Base-by-base conservation (phyloP, 345 rosid genomes). In the Dipteronia dyeriana region DNA sequence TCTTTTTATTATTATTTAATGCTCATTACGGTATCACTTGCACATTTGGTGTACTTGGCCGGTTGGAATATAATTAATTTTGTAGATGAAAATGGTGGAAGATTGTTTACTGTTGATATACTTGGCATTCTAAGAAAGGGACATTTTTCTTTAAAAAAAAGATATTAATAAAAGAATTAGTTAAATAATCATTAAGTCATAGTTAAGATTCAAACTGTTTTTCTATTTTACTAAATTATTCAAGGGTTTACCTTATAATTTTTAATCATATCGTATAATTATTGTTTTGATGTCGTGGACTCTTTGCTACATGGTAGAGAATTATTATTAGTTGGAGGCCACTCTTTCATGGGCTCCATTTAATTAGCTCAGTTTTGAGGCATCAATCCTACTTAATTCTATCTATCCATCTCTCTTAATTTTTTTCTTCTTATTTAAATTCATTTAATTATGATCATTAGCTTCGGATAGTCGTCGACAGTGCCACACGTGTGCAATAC, bases 41-140 rank as follows among this genome's bases (percentile, higher is more conserved):
- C 41, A 1, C 7, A 53, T 29, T 70, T 39, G 51, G 64, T 25
- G 64, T 25, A 73, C 49, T 81, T 73, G 70, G 75, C 78, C 49
- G 73, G 71, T 59, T 70, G 38, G 70, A 22, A 70, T 67, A 57
- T 71, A 66, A 34, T 34, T 41, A 41, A 70, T 39, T 70, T 51
- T 80, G 51, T 34, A 22, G 71, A 56, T 38, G 67, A 67, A 68
- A 26, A 43, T 26, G 68, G 68, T 59, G 68, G 45, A 38, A 47
- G 75, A 71, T 76, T 20, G 61, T 69, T 57, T 73, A 61, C 14
- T 54, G 71, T 62, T 74, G 75, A 63, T 63, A 63, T 63, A 62
- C 49, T 65, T 78, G 79, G 76, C 79, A 81, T 80, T 81, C 78
- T 53, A 71, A 71, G 85, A 84, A 82, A 86, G 76, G 22, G 89